Percentiles rank a stretch among this genome's conserved stretches.
Evolutionary conservation across 2,329 filamentous ascomycete genomes (phyloP).

Genomic region (Fusarium palustre): DNA sequence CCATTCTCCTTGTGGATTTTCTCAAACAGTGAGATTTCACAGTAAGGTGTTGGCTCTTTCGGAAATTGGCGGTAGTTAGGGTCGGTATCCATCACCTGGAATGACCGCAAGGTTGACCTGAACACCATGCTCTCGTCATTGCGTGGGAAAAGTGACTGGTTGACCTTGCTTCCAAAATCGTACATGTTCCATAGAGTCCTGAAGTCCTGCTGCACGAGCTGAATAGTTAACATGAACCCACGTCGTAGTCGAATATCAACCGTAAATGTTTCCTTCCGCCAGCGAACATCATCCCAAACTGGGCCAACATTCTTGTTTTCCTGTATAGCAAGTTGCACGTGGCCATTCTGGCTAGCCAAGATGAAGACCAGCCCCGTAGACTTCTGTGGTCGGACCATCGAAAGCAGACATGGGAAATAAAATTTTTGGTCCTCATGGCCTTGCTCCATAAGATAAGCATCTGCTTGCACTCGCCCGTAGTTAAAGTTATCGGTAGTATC

Average conservation of each 20-base stretch:
- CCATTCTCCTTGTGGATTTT: constrained; percentile 74
- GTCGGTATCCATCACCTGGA: constrained; percentile 83
- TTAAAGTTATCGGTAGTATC: constrained; percentile 80
- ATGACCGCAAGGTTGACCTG: constrained; percentile 75
- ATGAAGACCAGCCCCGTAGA: constrained; percentile 78
- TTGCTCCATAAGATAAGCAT: constrained; percentile 79
- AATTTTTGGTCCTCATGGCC: constrained; percentile 76
- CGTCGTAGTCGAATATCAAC: constrained; percentile 79
- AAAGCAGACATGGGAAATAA: constrained; percentile 79
- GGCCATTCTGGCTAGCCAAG: constrained; percentile 82
- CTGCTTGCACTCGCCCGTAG: constrained; percentile 81
- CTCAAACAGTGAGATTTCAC: constrained; percentile 82
- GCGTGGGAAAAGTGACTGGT: constrained; percentile 75
- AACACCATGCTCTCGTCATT: constrained; percentile 78
- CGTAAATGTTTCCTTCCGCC: constrained; percentile 75
- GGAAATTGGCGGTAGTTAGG: constrained; percentile 79
- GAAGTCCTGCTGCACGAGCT: constrained; percentile 82
- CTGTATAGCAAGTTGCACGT: constrained; percentile 80
- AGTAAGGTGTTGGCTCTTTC: constrained; percentile 76
- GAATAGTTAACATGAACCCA: constrained; percentile 78
- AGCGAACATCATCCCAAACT: constrained; percentile 84
- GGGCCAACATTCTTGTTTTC: constrained; percentile 74
- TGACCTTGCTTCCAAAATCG: constrained; percentile 83
- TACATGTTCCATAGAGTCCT: constrained; percentile 84
- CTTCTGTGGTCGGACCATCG: constrained; percentile 76